Conservation (phyloP, 805 yeast species). For the Starmerella apis region DNA sequence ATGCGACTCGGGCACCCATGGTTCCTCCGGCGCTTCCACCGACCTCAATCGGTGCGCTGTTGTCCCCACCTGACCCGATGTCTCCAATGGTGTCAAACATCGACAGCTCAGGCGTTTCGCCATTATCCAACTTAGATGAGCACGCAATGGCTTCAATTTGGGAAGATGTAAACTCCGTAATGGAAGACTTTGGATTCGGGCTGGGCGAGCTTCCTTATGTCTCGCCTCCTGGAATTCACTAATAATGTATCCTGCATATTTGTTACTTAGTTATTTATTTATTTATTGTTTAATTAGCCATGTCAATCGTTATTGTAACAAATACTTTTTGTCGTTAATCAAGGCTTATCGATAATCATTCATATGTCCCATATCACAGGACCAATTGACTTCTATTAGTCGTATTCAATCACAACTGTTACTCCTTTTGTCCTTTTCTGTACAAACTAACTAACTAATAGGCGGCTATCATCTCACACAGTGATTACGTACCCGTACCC, state of each 20-base stretch:
- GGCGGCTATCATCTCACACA: too few relatives aligned
- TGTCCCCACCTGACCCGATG: slow-evolving; percentile 17
- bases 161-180: slow-evolving; percentile 79
- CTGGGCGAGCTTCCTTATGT: slow-evolving; percentile 24
- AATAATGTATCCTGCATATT: not conserved
- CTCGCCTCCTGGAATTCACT: slow-evolving; percentile 13
- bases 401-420: too few relatives aligned
- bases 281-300: not conserved
- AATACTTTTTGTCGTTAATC: too few relatives aligned
- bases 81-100: not conserved
- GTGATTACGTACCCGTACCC: too few relatives aligned
- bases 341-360: too few relatives aligned
- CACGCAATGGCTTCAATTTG: slow-evolving; percentile 34
- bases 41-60: slow-evolving; percentile 8
- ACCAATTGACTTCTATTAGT: too few relatives aligned
- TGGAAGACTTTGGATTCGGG: slow-evolving; percentile 80
- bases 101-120: slow-evolving; percentile 10
- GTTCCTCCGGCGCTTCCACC: not conserved
- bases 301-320: too few relatives aligned
- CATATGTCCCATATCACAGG: too few relatives aligned
- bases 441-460: too few relatives aligned
- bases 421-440: too few relatives aligned
- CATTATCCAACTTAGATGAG: slow-evolving; percentile 16
- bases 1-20: not conserved
- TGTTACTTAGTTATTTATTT: not conserved